These are phyloP conservation scores for Nyssa sinensis DNA, from an alignment of 148 eudicot genomes.

Conservation along the genomic window DNA sequence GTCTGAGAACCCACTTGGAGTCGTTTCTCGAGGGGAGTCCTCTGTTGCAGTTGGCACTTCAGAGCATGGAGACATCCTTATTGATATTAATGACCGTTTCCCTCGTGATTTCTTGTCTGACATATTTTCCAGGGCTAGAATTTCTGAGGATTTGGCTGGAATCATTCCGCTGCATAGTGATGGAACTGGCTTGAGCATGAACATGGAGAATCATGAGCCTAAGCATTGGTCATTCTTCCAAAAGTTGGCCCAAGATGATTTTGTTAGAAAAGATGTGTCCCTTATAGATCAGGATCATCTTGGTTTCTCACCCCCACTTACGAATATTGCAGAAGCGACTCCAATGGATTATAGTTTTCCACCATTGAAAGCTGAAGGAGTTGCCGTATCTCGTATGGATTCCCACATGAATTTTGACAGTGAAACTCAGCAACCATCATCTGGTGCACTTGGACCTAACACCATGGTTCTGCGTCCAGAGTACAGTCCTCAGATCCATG, in stretches of 20 bases:
- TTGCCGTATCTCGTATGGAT: constrained; percentile 32
- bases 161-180: constrained; percentile 43
- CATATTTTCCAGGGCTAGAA: constrained; percentile 47
- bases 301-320: constrained; percentile 36
- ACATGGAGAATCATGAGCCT: constrained; percentile 55
- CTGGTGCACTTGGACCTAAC: constrained; percentile 31
- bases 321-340: constrained; percentile 31
- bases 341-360: constrained; percentile 34
- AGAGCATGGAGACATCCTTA: constrained; percentile 44
- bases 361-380: constrained; percentile 33
- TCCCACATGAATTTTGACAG: constrained; percentile 33
- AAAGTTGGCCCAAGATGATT: constrained; percentile 50
- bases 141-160: constrained; percentile 35
- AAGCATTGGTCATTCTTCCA: constrained; percentile 59
- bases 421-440: constrained; percentile 27
- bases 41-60: constrained; percentile 24
- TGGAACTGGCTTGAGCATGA: constrained; percentile 62
- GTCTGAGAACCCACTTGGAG: constrained; percentile 4
- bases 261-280: constrained; percentile 41
- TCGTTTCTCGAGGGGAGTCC: constrained; percentile 7
- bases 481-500: constrained; percentile 31
- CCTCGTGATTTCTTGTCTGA: constrained; percentile 61
- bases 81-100: constrained; percentile 62
- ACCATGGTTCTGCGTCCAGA: constrained; percentile 30
- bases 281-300: constrained; percentile 65